These are phyloP conservation scores for Cicer yamashitae DNA, from an alignment of 306 rosid species.

Conservation along the genomic window DNA sequence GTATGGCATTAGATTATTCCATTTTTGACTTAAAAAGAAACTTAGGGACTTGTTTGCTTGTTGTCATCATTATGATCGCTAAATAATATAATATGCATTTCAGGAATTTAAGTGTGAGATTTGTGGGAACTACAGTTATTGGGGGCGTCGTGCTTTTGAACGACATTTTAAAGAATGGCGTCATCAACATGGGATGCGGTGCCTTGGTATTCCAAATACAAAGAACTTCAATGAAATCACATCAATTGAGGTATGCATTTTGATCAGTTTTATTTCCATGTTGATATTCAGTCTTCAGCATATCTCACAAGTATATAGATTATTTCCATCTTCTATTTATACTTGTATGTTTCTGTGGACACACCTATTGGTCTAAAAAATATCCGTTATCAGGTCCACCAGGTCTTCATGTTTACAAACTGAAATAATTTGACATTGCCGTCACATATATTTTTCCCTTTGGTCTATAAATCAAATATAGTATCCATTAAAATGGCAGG, in stretches of 20 bases:
- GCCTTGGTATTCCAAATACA: constrained; percentile 98
- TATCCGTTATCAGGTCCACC: not conserved
- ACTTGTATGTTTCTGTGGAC: not conserved
- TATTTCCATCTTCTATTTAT: not conserved
- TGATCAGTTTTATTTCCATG: constrained; percentile 3
- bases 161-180: constrained; percentile 99
- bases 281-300: not conserved
- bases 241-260: constrained; percentile 80
- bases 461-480: not conserved
- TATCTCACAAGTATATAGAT: not conserved
- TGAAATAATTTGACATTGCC: not conserved
- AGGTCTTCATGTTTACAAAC: constrained; percentile 9
- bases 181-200: constrained; percentile 99
- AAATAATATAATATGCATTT: constrained; percentile 42
- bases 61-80: constrained; percentile 34
- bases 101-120: constrained; percentile 99
- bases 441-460: not conserved
- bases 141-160: constrained; percentile 99
- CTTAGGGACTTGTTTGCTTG: constrained; percentile 28
- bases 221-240: constrained; percentile 97
- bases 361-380: not conserved
- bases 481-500: not conserved
- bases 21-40: constrained; percentile 23
- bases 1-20: constrained; percentile 22
- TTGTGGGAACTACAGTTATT: constrained; percentile 98